A percentile compares a stretch with the other conserved stretches of the same genome.
Evolutionary conservation across 345 rosid species (phyloP).

Genomic region (Alliaria petiolata): DNA sequence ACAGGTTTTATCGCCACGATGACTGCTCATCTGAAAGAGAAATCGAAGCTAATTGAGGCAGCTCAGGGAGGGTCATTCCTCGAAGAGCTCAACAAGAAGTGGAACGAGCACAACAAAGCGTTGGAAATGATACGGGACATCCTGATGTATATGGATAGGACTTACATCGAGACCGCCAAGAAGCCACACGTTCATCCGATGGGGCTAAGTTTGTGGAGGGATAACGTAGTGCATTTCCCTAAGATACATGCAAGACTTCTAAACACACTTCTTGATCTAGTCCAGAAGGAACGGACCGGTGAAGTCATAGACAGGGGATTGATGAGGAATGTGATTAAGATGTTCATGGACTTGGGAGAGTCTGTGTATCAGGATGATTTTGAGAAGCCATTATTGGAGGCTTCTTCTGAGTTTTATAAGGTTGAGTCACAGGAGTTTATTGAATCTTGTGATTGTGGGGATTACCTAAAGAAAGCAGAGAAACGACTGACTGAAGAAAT

Average conservation of each 20-base stretch:
- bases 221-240: constrained; percentile 63
- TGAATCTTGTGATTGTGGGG: constrained; percentile 93
- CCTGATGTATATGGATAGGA: constrained; percentile 98
- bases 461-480: constrained; percentile 89
- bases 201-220: constrained; percentile 92
- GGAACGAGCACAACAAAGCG: constrained; percentile 98
- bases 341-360: constrained; percentile 94
- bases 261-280: constrained; percentile 80
- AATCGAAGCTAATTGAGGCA: constrained; percentile 72
- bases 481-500: constrained; percentile 90
- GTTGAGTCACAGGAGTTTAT: constrained; percentile 92
- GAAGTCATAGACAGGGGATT: constrained; percentile 90
- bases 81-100: constrained; percentile 91
- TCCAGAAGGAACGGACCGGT: constrained; percentile 75
- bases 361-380: constrained; percentile 94
- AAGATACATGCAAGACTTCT: constrained; percentile 75
- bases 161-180: constrained; percentile 69
- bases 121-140: constrained; percentile 97
- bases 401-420: constrained; percentile 86
- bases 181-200: constrained; percentile 93
- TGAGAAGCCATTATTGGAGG: constrained; percentile 88
- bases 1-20: constrained; percentile 81
- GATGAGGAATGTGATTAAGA: constrained; percentile 88
- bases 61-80: constrained; percentile 90
- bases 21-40: constrained; percentile 85